Evolutionary conservation across 2,329 filamentous ascomycete species (phyloP).

Genomic region (Monascus ruber): DNA sequence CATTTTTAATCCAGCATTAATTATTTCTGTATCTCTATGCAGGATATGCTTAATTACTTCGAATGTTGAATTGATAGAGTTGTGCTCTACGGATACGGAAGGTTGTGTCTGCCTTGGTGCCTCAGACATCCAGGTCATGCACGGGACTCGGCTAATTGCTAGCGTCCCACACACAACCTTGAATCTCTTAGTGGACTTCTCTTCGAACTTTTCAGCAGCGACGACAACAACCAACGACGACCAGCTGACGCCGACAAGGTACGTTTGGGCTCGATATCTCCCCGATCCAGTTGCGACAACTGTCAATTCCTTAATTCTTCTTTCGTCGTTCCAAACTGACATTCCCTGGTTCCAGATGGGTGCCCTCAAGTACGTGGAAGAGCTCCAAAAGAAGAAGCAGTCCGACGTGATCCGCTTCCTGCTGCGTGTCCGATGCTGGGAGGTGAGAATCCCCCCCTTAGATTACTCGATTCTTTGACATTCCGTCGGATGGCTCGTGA

Average conservation of each 20-base stretch:
- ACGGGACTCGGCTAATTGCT: conserved; percentile 27
- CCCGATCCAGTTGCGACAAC: too few species aligned
- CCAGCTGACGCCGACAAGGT: conserved; percentile 35
- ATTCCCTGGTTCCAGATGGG: conserved; percentile 57
- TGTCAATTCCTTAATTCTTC: too few species aligned
- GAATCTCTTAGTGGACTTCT: not conserved
- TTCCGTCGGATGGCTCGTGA: conserved; percentile 25
- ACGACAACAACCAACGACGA: conserved; percentile 34
- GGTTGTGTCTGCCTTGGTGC: not conserved
- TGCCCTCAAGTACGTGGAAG: conserved; percentile 99
- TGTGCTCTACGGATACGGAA: too few species aligned
- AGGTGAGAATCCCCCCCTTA: conserved; percentile 48
- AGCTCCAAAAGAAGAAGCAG: conserved; percentile 99
- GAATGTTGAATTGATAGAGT: too few species aligned
- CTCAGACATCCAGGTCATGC: not conserved
- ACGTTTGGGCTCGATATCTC: conserved; percentile 10
- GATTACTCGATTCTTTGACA: conserved; percentile 24
- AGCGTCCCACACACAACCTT: conserved; percentile 34
- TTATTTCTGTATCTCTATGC: too few species aligned
- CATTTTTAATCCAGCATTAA: too few species aligned
- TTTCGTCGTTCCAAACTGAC: not conserved
- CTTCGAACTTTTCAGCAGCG: conserved; percentile 26
- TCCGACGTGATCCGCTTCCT: conserved; percentile 99
- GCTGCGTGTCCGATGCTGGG: conserved; percentile 99
- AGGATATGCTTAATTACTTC: too few species aligned